phyloP scores from a whole-genome alignment of 164 flowering plant species.

The Magnolia officinalis region DNA sequence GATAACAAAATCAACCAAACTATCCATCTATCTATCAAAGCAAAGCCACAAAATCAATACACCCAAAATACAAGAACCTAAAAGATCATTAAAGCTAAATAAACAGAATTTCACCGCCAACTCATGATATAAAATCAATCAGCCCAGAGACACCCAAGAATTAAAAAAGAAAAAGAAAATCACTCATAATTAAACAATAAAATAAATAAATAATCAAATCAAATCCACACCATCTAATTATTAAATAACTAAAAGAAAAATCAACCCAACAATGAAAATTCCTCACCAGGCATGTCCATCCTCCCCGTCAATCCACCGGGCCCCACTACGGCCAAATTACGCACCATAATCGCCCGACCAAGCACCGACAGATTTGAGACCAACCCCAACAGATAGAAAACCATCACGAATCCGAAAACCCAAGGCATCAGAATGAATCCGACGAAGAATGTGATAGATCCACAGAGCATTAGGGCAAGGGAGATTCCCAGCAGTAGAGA shows the following conservation, averaged over 20 bases:
- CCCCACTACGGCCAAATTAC: constrained; percentile 21
- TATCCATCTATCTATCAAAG: no score
- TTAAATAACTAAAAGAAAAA: not conserved
- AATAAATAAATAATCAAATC: not conserved
- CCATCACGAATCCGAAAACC: constrained; percentile 72
- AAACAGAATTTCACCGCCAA: no score
- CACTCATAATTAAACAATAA: no score
- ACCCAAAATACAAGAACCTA: no score
- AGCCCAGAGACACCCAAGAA: not conserved
- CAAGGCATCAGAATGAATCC: constrained; percentile 94
- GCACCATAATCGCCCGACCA: constrained; percentile 50
- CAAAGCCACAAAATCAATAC: no score
- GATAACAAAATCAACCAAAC: no score
- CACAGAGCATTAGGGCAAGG: constrained; percentile 84
- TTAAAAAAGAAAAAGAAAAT: no score
- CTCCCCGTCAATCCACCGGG: constrained; percentile 25
- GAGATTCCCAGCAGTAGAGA: constrained; percentile 77
- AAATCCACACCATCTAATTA: not conserved
- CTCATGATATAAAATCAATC: no score
- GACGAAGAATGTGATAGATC: constrained; percentile 81
- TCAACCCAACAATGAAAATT: not conserved
- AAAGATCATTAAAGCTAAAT: no score
- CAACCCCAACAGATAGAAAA: constrained; percentile 66
- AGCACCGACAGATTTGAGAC: constrained; percentile 59
- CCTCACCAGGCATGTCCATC: constrained; percentile 49